These are phyloP conservation scores for Jasminum sambac DNA, from an alignment of 257 asterid species.

Conservation along the genomic window DNA sequence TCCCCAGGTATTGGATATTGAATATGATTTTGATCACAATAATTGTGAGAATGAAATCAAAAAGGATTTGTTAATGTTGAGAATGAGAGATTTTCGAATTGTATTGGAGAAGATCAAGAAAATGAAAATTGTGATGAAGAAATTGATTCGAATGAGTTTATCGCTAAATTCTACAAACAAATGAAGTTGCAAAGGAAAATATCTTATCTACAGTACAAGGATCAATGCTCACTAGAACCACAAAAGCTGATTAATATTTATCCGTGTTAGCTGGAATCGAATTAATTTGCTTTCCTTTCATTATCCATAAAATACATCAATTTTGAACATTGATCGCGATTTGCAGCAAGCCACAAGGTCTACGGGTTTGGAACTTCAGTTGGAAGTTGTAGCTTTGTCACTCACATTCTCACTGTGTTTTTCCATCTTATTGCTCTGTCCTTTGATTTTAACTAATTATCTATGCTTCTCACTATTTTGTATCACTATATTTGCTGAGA, in stretches of 20 bases:
- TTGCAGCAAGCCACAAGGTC: no score
- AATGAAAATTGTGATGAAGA: slow-evolving; percentile 40
- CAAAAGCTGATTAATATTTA: background rate
- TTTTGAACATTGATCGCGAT: no score
- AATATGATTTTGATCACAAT: slow-evolving; percentile 54
- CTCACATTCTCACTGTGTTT: no score
- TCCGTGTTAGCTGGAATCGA: no score
- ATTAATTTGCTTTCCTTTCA: no score
- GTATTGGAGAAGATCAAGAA: slow-evolving; percentile 11
- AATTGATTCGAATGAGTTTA: slow-evolving; percentile 71
- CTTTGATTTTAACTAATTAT: no score
- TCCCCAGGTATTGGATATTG: slow-evolving; percentile 50
- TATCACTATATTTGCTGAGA: no score
- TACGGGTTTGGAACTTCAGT: no score
- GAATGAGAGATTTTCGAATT: slow-evolving; percentile 21
- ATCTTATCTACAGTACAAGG: slow-evolving; percentile 28
- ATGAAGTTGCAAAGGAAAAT: slow-evolving; percentile 59
- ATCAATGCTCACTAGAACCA: slow-evolving; percentile 2
- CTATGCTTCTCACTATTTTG: no score
- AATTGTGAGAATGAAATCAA: background rate
- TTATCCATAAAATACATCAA: no score
- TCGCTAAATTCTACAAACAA: slow-evolving; percentile 63
- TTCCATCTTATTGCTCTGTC: no score
- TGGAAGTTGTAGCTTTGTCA: no score
- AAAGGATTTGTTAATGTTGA: background rate